These are phyloP conservation scores for grape (Vitis vinifera) DNA, from an alignment of 164 flowering plant species.

Conservation along the genomic window ASM3070453v1 NC_081809.1:3660501-3661000, in stretches of 20 bases:
- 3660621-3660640: slow-evolving; percentile 9
- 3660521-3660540: slow-evolving; percentile 84
- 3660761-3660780: slow-evolving; percentile 79
- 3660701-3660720: slow-evolving; percentile 26
- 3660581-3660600: slow-evolving; percentile 73
- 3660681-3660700: neutral
- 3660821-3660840: neutral
- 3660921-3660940: too few relatives aligned
- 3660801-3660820: slow-evolving; percentile 68
- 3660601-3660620: slow-evolving; percentile 92
- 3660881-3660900: too few relatives aligned
- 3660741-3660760: slow-evolving; percentile 92
- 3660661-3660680: neutral
- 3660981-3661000: neutral
- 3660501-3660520: slow-evolving; percentile 95
- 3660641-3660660: neutral
- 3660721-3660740: slow-evolving; percentile 80
- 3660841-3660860: neutral
- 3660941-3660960: too few relatives aligned
- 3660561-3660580: slow-evolving; percentile 68
- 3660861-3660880: neutral
- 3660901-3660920: too few relatives aligned
- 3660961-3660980: too few relatives aligned
- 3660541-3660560: slow-evolving; percentile 86
- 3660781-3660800: slow-evolving; percentile 80